Base-by-base conservation (phyloP, 2,329 filamentous ascomycete genomes). In the Helminthosporium solani region DNA sequence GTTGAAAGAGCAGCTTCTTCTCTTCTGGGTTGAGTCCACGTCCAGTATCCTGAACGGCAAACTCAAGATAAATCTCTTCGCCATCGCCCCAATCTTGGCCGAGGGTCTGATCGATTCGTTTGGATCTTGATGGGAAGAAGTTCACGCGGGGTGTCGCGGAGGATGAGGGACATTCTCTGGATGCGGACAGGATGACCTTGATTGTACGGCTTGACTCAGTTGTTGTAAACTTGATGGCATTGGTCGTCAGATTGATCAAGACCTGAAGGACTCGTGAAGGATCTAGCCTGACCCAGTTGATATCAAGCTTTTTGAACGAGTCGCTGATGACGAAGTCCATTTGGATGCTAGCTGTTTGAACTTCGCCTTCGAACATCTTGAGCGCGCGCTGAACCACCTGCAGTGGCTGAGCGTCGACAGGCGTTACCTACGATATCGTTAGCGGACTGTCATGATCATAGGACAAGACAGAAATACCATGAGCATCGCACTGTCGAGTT, bases 221-320 rank as follows among this genome's bases (percentile, higher is more conserved):
- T 28, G 83, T 83, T 1, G 88, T 92, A 61, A 91, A 92, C 59
- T 92, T 92, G 66, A 92, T 84, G 0, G 87, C 86, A 58, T 92
- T 92, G 7, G 87, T 88, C 7, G 88, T 80, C 1, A 92, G 76
- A 57, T 92, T 92, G 64, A 92, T 90, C 3, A 91, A 2, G 15
- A 60, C 59, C 66, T 92, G 88, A 41, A 87, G 79, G 40, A 92
- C 82, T 19, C 88, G 79, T 14, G 84, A 86, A 0, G 88, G 85
- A 63, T 92, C 88, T 21, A 90, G 74, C 52, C 80, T 86, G 33
- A 90, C 81, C 75, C 83, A 90, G 28, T 86, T 81, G 27, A 87
- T 72, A 0, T 71, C 71, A 1, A 84, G 72, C 1, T 77, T 70
- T 3, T 72, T 72, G 60, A 84, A 87, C 0, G 84, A 85, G 14